phyloP scores from a whole-genome alignment of 352 stramenopile genomes.

The Lagenidium sp. region DNA sequence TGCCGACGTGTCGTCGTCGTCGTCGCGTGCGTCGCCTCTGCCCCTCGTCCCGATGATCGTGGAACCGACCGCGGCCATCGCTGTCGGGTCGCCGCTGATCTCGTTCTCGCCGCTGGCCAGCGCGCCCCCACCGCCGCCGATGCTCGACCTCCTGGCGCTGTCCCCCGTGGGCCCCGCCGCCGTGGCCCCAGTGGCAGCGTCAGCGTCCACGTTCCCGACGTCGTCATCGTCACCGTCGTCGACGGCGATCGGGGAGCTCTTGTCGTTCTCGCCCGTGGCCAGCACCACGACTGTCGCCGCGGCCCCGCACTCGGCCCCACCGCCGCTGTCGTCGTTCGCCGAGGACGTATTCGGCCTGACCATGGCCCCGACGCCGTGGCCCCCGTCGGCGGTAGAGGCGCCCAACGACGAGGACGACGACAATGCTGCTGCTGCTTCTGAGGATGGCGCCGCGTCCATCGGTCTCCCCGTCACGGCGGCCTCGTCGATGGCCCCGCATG shows the following conservation, averaged over 20 bases:
- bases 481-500: no score
- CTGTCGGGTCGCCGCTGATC: slow-evolving; percentile 11
- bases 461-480: no score
- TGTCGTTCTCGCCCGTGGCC: slow-evolving; percentile 56
- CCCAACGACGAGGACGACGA: no score
- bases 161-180: background rate
- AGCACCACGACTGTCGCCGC: slow-evolving; percentile 5
- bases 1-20: slow-evolving; percentile 3
- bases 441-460: no score
- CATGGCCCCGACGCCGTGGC: no score
- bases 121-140: background rate
- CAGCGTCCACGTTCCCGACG: background rate
- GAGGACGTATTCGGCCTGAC: no score
- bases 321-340: no score
- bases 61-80: background rate
- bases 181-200: background rate
- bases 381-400: no score
- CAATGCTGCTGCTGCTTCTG: no score
- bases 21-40: background rate
- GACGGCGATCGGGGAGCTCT: slow-evolving; percentile 19
- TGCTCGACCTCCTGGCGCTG: background rate
- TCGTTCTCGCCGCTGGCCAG: slow-evolving; percentile 12
- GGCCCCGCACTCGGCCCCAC: slow-evolving; percentile 24
- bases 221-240: background rate
- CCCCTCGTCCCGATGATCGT: background rate